phyloP scores from a whole-genome alignment of 2,329 filamentous ascomycete species.

The Lachnellula arida region DNA sequence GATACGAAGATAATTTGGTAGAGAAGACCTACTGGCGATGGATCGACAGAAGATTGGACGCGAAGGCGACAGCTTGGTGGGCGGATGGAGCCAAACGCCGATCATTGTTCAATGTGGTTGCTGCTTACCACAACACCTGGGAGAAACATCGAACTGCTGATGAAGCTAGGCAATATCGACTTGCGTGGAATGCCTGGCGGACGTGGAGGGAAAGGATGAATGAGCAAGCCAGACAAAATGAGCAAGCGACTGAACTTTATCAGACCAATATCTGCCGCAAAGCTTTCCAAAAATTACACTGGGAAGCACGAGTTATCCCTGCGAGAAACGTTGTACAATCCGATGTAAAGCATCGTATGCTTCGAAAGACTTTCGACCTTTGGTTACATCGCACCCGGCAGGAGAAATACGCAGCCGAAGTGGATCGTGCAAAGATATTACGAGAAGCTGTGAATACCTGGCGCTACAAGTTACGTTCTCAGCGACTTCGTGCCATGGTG shows the following conservation, averaged over 20 bases:
- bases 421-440: slow-evolving; percentile 48
- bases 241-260: slow-evolving; percentile 15
- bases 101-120: slow-evolving; percentile 23
- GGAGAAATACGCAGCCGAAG: slow-evolving; percentile 42
- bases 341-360: slow-evolving; percentile 40
- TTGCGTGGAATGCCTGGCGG: slow-evolving; percentile 18
- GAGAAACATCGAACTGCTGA: slow-evolving; percentile 19
- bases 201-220: slow-evolving; percentile 21
- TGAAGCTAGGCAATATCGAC: slow-evolving; percentile 16
- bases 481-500: slow-evolving; percentile 45
- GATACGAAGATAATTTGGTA: slow-evolving; percentile 29
- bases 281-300: slow-evolving; percentile 25
- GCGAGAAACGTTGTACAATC: slow-evolving; percentile 35
- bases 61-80: slow-evolving; percentile 19
- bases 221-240: slow-evolving; percentile 7
- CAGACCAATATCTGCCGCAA: slow-evolving; percentile 8
- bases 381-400: slow-evolving; percentile 45
- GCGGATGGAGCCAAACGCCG: slow-evolving; percentile 16
- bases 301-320: slow-evolving; percentile 24
- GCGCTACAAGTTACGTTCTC: slow-evolving; percentile 56
- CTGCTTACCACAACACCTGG: slow-evolving; percentile 13
- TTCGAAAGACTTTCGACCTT: slow-evolving; percentile 41
- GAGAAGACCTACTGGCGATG: slow-evolving; percentile 31
- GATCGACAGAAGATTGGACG: slow-evolving; percentile 32
- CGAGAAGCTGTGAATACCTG: slow-evolving; percentile 55